Percentiles rank a stretch among this genome's conserved stretches.
phyloP scores from a whole-genome alignment of 2,329 filamentous ascomycete genomes.

The Akanthomyces lecanii region DNA sequence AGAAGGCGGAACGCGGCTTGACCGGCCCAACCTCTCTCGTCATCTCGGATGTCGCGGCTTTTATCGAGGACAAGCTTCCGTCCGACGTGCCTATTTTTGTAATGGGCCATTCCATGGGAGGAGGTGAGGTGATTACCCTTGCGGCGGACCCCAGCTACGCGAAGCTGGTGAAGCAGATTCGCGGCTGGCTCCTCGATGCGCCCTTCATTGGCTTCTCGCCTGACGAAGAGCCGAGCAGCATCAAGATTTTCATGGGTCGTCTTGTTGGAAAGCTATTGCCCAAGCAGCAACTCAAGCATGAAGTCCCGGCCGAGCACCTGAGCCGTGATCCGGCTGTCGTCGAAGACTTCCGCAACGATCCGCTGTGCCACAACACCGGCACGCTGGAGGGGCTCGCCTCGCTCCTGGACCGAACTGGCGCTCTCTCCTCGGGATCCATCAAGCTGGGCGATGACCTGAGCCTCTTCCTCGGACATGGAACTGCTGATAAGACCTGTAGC shows the following conservation, averaged over 20 bases:
- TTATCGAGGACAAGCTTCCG: slow-evolving; percentile 59
- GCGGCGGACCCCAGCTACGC: slow-evolving; percentile 47
- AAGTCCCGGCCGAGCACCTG: slow-evolving; percentile 60
- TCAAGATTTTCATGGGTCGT: slow-evolving; percentile 63
- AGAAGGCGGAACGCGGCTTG: slow-evolving; percentile 59
- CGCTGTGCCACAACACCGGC: slow-evolving; percentile 74
- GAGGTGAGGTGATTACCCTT: slow-evolving; percentile 66
- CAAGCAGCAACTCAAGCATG: slow-evolving; percentile 60
- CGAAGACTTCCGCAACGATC: slow-evolving; percentile 59
- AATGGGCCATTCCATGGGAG: slow-evolving; percentile 89
- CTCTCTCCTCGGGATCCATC: slow-evolving; percentile 54
- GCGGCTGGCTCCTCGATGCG: slow-evolving; percentile 71
- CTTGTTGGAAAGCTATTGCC: slow-evolving; percentile 66
- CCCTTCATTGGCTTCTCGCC: slow-evolving; percentile 74
- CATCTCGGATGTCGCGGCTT: slow-evolving; percentile 72
- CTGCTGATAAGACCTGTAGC: slow-evolving; percentile 65
- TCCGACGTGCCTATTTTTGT: slow-evolving; percentile 66
- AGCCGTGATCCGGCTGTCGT: slow-evolving; percentile 63
- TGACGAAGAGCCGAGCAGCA: slow-evolving; percentile 55
- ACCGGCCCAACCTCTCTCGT: slow-evolving; percentile 72
- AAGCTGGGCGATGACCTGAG: slow-evolving; percentile 52
- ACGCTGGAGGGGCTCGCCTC: slow-evolving; percentile 77
- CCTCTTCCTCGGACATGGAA: slow-evolving; percentile 73
- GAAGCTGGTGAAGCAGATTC: slow-evolving; percentile 55
- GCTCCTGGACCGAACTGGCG: slow-evolving; percentile 68